These are phyloP conservation scores for Heliamphora pulchella DNA, from an alignment of 179 eudicot genomes.

Conservation along the genomic window DNA sequence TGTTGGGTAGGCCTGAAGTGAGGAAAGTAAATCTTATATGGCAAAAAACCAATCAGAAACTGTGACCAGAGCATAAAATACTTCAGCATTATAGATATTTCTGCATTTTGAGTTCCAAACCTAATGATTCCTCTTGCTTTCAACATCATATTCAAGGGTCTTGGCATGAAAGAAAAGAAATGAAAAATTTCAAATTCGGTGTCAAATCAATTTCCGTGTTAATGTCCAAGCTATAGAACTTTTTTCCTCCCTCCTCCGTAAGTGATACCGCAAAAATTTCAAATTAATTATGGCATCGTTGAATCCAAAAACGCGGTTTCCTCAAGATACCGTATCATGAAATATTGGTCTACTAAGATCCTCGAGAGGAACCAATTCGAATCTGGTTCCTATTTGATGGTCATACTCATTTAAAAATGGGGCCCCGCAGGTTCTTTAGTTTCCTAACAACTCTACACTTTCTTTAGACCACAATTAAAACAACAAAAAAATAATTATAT, in stretches of 20 bases:
- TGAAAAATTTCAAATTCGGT: background rate
- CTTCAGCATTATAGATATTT: background rate
- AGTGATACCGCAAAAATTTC: background rate
- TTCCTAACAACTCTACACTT: background rate
- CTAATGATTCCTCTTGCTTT: background rate
- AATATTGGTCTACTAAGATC: conserved; percentile 2
- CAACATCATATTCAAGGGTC: background rate
- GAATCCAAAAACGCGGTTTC: conserved; percentile 8
- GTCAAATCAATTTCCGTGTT: background rate
- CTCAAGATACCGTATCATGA: conserved; percentile 11
- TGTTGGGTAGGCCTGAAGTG: too few species aligned
- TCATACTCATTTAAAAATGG: background rate
- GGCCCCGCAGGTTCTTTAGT: background rate
- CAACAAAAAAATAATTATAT: background rate
- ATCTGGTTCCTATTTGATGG: background rate
- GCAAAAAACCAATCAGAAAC: too few species aligned
- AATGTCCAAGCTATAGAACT: background rate
- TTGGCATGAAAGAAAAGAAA: background rate
- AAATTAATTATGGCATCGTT: conserved; percentile 1
- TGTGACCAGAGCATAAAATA: too few species aligned
- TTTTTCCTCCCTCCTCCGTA: background rate
- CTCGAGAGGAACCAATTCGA: background rate
- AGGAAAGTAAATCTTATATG: too few species aligned
- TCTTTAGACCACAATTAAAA: background rate
- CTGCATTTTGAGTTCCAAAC: background rate